phyloP scores from a whole-genome alignment of 1,284 basidiomycete species.

The Prillingera fragicola region DNA sequence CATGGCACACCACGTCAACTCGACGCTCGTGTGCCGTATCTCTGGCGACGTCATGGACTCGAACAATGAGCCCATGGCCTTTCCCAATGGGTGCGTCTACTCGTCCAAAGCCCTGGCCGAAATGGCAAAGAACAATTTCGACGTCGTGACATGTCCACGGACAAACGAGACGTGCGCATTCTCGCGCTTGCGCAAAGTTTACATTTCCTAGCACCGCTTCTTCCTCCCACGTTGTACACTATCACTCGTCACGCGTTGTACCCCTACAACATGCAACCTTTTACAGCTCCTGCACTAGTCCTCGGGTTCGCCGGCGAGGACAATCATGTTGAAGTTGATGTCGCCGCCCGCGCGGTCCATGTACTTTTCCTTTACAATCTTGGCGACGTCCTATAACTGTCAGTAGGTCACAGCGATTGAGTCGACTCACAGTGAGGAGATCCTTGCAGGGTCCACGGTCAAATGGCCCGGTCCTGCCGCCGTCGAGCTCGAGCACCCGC shows the following conservation, averaged over 20 bases:
- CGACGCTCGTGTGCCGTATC: conserved; percentile 85
- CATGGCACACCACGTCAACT: conserved; percentile 87
- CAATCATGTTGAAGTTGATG: conserved; percentile 48
- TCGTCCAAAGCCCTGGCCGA: conserved; percentile 78
- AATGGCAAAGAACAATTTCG: conserved; percentile 68
- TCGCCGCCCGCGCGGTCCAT: conserved; percentile 49
- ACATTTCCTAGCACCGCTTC: conserved; percentile 45
- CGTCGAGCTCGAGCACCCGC: conserved; percentile 76
- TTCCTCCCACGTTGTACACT: not conserved
- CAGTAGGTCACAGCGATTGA: too few relatives aligned
- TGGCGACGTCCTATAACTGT: conserved; percentile 61
- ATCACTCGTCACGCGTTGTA: not conserved
- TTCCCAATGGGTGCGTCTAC: conserved; percentile 89
- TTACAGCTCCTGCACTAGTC: conserved; percentile 14
- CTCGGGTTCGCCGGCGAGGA: conserved; percentile 41
- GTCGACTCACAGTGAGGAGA: conserved; percentile 58
- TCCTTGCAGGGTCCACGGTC: conserved; percentile 63
- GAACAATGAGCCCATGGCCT: conserved; percentile 83
- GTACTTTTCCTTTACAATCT: conserved; percentile 62
- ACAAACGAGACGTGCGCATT: conserved; percentile 64
- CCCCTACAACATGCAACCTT: not conserved
- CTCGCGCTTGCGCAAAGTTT: conserved; percentile 71
- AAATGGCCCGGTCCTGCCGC: conserved; percentile 63
- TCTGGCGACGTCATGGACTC: conserved; percentile 91
- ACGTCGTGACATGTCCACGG: conserved; percentile 72